Conservation (phyloP, 169 alveolate species). For the Cytauxzoon felis region DNA sequence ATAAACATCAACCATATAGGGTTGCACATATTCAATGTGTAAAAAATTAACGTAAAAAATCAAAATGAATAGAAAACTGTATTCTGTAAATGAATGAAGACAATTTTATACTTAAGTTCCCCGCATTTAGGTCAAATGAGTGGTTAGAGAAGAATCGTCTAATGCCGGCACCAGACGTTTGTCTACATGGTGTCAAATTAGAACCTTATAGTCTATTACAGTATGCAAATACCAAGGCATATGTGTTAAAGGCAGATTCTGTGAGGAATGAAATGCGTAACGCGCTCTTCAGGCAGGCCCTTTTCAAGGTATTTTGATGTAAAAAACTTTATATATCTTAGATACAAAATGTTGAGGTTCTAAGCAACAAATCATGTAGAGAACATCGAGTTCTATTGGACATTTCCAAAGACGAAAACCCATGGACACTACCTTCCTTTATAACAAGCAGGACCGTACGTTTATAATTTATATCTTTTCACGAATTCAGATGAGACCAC, state of each 20-base stretch:
- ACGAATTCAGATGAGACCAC: slow-evolving; percentile 7
- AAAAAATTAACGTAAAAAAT: background rate
- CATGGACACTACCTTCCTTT: slow-evolving; percentile 14
- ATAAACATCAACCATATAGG: background rate
- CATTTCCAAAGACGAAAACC: slow-evolving; percentile 24
- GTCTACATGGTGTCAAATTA: slow-evolving; percentile 15
- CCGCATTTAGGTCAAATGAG: slow-evolving; percentile 53
- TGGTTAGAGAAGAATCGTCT: slow-evolving; percentile 55
- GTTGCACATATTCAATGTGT: background rate
- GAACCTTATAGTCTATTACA: slow-evolving; percentile 25
- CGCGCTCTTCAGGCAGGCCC: slow-evolving; percentile 63
- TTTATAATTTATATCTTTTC: background rate
- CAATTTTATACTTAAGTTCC: slow-evolving; percentile 34
- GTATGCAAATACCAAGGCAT: slow-evolving; percentile 39
- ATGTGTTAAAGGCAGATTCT: slow-evolving; percentile 40
- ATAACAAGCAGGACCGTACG: slow-evolving; percentile 5
- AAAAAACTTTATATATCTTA: background rate
- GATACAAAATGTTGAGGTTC: slow-evolving; percentile 75
- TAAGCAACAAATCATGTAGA: slow-evolving; percentile 59
- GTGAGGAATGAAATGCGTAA: slow-evolving; percentile 58
- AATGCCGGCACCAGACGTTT: slow-evolving; percentile 36
- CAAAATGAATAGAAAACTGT: background rate
- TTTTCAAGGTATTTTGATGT: slow-evolving; percentile 36
- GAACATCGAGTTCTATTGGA: slow-evolving; percentile 59
- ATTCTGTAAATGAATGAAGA: background rate